Evolutionary conservation across 768 basidiomycete genomes (phyloP).

Genomic region (Coprinopsis sp.): DNA sequence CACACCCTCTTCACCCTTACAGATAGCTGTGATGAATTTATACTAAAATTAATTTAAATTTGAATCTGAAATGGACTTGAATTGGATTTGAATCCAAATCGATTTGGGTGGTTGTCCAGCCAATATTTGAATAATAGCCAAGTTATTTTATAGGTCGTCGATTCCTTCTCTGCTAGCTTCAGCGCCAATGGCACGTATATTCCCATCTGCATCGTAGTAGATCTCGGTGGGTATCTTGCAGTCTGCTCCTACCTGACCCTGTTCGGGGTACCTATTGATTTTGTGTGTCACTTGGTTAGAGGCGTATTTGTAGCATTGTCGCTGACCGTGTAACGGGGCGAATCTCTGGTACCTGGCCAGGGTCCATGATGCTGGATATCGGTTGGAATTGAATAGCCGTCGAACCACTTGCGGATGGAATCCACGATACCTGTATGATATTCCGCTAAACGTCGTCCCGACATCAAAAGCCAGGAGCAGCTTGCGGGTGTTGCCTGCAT

Average conservation of each 20-base stretch:
- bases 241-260: constrained; percentile 12
- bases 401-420: constrained; percentile 5
- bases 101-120: no score
- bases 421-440: constrained; percentile 13
- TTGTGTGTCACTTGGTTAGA: background rate
- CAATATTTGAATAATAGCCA: no score
- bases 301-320: background rate
- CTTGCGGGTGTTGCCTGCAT: constrained; percentile 7
- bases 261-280: constrained; percentile 14
- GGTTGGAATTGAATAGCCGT: background rate
- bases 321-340: constrained; percentile 21
- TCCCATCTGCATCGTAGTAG: constrained; percentile 10
- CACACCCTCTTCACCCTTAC: no score
- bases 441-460: constrained; percentile 15
- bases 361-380: constrained; percentile 24
- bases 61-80: no score
- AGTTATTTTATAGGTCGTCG: no score
- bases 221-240: constrained; percentile 15
- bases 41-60: no score
- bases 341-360: constrained; percentile 22
- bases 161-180: constrained; percentile 14
- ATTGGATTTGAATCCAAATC: no score
- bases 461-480: constrained; percentile 15
- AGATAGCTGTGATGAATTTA: no score
- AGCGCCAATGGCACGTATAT: constrained; percentile 9